Base-by-base conservation (phyloP, 108 stramenopile genomes). In the Cyclotella baltica region DNA sequence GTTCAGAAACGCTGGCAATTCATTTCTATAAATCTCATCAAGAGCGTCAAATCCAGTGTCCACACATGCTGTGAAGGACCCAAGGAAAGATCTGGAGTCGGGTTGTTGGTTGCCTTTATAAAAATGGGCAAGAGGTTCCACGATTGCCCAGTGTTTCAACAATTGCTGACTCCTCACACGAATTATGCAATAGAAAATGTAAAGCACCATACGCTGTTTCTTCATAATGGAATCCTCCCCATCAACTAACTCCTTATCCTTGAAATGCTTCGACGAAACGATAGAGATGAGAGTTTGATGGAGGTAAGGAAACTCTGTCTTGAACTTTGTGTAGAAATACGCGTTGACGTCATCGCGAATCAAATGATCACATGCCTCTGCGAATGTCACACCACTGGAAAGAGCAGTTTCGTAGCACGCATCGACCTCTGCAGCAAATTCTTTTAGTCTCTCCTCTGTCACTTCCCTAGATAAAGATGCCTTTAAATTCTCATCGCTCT, bases 51-150 rank as follows among this genome's bases (percentile, higher is more conserved):
- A 61, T 3, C 10, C 19, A 6, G 19, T 15, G 30, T 28, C 29
- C 29, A 61, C 6, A 28, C 15, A 20, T 8, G 6, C 11, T 16
- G 29, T 31, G 29, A 30, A 34, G 6, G 6, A 18, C 13, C 59
- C 59, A 34, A 19, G 15, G 6, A 61, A 18, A 28, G 19, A 30
- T 16, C 6, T 34, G 6, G 6, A 3, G 28, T 28, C 59, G 3
- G 38, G 37, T 43, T 66, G 38, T 27, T 66, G 38, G n/a, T 27
- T 8, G 3, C 38, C 65, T 28, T 47, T 66, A 27, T 18, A 66
- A 35, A 47, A 43, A 20, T 66, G 9, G 4, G 10, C 65, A 9
- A 66, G 38, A 43, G 46, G 38, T 18, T 66, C 38, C 6, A 66
- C 65, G 3, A 27, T 13, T 38, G 65, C 46, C 43, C 18, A 66